A percentile compares a stretch with the other conserved stretches of the same genome.
phyloP scores from a whole-genome alignment of 192 early-diverging fungal species.

The Pilaira anomala region DNA sequence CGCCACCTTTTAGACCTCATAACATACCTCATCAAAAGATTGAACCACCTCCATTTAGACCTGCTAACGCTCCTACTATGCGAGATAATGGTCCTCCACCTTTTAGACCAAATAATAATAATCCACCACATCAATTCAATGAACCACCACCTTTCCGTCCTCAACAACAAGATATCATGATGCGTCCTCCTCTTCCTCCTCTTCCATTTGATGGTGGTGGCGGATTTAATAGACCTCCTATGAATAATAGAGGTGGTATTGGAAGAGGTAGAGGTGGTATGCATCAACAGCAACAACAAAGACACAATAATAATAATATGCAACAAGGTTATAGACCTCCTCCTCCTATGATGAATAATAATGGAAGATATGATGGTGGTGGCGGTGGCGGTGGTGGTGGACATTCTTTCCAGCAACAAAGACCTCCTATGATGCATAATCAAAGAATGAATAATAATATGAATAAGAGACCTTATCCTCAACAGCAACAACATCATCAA shows the following conservation, averaged over 20 bases:
- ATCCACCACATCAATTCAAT: slow-evolving; percentile 1
- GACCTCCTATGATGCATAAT: slow-evolving; percentile 15
- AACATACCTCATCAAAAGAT: neutral
- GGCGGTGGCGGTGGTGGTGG: neutral
- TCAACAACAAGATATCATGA: neutral
- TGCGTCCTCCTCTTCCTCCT: slow-evolving; percentile 8
- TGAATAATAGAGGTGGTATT: neutral
- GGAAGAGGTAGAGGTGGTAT: neutral
- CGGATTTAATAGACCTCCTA: neutral
- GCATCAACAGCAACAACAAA: slow-evolving; percentile 2
- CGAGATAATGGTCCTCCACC: slow-evolving; percentile 19
- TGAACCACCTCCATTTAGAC: slow-evolving; percentile 39
- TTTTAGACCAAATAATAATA: slow-evolving; percentile 19
- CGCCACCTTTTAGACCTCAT: slow-evolving; percentile 34
- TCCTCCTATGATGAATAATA: slow-evolving; percentile 14
- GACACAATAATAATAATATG: too few species aligned
- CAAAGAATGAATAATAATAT: slow-evolving; percentile 6
- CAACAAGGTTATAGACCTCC: slow-evolving; percentile 16
- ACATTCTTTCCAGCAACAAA: slow-evolving; percentile 4
- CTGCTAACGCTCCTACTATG: slow-evolving; percentile 12
- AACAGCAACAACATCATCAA: slow-evolving; percentile 9
- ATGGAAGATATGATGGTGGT: neutral
- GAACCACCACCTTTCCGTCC: slow-evolving; percentile 3
- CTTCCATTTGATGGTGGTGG: slow-evolving; percentile 6
- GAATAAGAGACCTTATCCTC: slow-evolving; percentile 17